phyloP scores from a whole-genome alignment of 2,329 filamentous ascomycete genomes.

The Penicillium sp. region DNA sequence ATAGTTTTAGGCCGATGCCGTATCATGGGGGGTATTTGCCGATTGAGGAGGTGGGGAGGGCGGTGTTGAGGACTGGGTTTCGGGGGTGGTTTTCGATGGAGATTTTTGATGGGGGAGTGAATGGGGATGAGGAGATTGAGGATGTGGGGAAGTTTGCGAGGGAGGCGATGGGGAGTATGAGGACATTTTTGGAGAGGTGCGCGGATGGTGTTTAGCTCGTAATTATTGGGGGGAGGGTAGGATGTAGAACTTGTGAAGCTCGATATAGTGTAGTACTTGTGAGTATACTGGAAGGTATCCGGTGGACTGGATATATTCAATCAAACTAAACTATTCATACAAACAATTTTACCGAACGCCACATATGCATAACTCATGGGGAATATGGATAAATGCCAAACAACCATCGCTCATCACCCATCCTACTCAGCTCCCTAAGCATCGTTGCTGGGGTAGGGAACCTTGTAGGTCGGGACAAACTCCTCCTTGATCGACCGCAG shows the following conservation, averaged over 20 bases:
- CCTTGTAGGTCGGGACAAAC: conserved; percentile 55
- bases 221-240: no score
- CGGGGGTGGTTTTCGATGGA: conserved; percentile 60
- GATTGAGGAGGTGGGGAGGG: conserved; percentile 54
- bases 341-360: no score
- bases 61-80: conserved; percentile 60
- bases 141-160: conserved; percentile 43
- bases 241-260: no score
- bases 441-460: conserved; percentile 63
- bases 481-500: conserved; percentile 65
- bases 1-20: conserved; percentile 60
- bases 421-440: no score
- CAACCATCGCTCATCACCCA: no score
- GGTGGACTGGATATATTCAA: no score
- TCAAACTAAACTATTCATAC: no score
- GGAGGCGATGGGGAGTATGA: conserved; percentile 45
- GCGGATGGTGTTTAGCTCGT: conserved; percentile 2
- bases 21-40: conserved; percentile 64
- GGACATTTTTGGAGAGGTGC: conserved; percentile 38
- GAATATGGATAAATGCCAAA: no score
- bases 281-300: no score
- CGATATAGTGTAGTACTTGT: no score
- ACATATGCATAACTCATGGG: no score
- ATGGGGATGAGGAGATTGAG: conserved; percentile 47
- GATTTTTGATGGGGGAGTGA: conserved; percentile 55